These are phyloP conservation scores for Rhizoctonia solani DNA, from an alignment of 1,284 basidiomycete genomes.

Conservation along the genomic window DNA sequence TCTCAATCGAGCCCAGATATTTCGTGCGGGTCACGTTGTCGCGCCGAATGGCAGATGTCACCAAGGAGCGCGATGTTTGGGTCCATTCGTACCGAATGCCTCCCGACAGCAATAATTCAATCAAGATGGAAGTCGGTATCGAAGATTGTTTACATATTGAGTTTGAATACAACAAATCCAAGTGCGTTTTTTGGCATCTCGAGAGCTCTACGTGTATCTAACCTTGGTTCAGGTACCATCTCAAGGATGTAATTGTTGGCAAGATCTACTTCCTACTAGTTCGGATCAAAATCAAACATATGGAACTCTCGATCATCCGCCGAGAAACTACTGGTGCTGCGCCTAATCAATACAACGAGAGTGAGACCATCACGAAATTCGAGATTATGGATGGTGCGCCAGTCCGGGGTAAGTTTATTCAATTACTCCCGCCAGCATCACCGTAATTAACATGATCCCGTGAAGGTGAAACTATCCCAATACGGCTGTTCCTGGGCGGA, in stretches of 20 bases:
- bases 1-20: constrained; percentile 60
- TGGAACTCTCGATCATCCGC: constrained; percentile 98
- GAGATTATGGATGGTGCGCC: constrained; percentile 99
- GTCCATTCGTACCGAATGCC: constrained; percentile 99
- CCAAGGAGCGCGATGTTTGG: constrained; percentile 94
- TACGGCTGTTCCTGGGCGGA: constrained; percentile 95
- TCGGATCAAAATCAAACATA: constrained; percentile 99
- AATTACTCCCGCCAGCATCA: neutral
- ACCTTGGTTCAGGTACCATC: constrained; percentile 73
- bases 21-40: constrained; percentile 92
- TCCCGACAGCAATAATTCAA: constrained; percentile 94
- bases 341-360: constrained; percentile 99
- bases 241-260: constrained; percentile 99
- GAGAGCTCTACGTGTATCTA: neutral
- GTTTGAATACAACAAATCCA: constrained; percentile 99
- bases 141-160: constrained; percentile 99
- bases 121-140: constrained; percentile 99
- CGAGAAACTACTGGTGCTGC: constrained; percentile 94
- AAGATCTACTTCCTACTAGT: constrained; percentile 99
- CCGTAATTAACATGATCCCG: constrained; percentile 9
- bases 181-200: constrained; percentile 58
- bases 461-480: constrained; percentile 95
- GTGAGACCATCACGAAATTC: constrained; percentile 98
- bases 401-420: constrained; percentile 68
- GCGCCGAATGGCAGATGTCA: constrained; percentile 87